Evolutionary conservation across 345 rosid genomes (phyloP), one percentile per base, ranked within the genome.

Genomic region (Populus nigra): DNA sequence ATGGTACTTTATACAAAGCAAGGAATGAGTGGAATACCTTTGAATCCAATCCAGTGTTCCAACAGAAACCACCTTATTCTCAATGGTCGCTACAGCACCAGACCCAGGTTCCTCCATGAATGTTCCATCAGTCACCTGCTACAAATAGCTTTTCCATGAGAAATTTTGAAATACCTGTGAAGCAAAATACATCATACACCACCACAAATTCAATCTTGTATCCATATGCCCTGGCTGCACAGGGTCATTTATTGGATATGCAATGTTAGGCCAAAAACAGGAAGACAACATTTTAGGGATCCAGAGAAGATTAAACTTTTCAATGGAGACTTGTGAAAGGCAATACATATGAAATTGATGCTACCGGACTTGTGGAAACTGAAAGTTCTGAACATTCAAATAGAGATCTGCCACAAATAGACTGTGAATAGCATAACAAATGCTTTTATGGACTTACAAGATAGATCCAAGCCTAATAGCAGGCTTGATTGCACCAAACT

Each of bases 61-160:
- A 83, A 95, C 94, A 68, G 93, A 84, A 70, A 95, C 96, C 80
- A 83, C 91, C 80, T 81, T 92, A 78, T 84, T 83, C 71, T 87
- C 91, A 67, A 95, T 80, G 9, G 84, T 80, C 68, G 97, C 99
- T 53, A 88, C 85, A 5, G 96, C 91, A 38, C 99, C 99, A 81
- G 94, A 95, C 39, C 99, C 99, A 78, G 99, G 97, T 83, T 93
- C 99, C 86, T 95, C 98, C 41, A 83, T 65, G 84, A 88, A 95
- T 73, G 98, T 93, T 69, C 97, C 99, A 81, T 90, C 96, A 53
- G 79, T 82, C 57, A 88, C 92, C 99, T 95, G 86, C 49, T 49
- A 72, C 59, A 61, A 63, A 74, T 53, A 81, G 36, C 27, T 39
- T 49, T 72, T 68, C 15, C 36, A 73, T 62, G 68, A 62, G 69